Conservation (phyloP, 495 filamentous ascomycete genomes). For the Penicillium lividum region DNA sequence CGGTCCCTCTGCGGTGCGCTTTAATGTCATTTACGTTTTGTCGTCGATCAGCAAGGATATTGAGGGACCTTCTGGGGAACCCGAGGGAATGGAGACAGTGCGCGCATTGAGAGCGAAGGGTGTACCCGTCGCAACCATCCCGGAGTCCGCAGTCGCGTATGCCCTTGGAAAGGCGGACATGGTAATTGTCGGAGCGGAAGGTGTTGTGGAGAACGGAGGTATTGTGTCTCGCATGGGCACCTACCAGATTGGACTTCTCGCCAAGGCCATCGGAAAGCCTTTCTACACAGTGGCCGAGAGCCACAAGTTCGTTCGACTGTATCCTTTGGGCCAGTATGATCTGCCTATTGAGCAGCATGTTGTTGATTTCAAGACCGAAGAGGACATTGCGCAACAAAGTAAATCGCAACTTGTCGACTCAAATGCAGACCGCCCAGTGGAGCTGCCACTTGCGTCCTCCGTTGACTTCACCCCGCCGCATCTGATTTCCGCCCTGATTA, state of each 20-base stretch:
- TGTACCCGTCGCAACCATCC: conserved; percentile 81
- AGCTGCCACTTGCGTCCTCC: conserved; percentile 45
- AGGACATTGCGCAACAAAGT: conserved; percentile 48
- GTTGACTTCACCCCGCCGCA: conserved; percentile 91
- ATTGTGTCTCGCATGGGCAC: conserved; percentile 90
- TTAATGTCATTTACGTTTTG: conserved; percentile 82
- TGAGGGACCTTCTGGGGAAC: conserved; percentile 38
- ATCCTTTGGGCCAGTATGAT: conserved; percentile 76
- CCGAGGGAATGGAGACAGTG: conserved; percentile 64
- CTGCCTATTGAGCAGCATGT: conserved; percentile 74
- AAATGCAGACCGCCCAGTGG: conserved; percentile 29
- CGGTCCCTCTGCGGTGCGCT: conserved; percentile 60
- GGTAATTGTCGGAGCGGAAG: conserved; percentile 91
- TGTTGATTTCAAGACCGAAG: conserved; percentile 64
- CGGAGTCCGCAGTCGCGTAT: conserved; percentile 78
- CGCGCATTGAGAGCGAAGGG: conserved; percentile 68
- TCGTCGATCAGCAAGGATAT: conserved; percentile 35
- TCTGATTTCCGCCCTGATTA: conserved; percentile 77
- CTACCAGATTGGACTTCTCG: conserved; percentile 82
- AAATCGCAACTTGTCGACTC: conserved; percentile 23
- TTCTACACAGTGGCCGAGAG: conserved; percentile 94
- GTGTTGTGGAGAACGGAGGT: conserved; percentile 90
- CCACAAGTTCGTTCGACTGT: conserved; percentile 88
- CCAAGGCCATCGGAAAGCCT: conserved; percentile 72
- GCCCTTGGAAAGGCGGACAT: conserved; percentile 78